phyloP scores from a whole-genome alignment of 2,329 filamentous ascomycete genomes.

The Colletotrichum brevisporum region DNA sequence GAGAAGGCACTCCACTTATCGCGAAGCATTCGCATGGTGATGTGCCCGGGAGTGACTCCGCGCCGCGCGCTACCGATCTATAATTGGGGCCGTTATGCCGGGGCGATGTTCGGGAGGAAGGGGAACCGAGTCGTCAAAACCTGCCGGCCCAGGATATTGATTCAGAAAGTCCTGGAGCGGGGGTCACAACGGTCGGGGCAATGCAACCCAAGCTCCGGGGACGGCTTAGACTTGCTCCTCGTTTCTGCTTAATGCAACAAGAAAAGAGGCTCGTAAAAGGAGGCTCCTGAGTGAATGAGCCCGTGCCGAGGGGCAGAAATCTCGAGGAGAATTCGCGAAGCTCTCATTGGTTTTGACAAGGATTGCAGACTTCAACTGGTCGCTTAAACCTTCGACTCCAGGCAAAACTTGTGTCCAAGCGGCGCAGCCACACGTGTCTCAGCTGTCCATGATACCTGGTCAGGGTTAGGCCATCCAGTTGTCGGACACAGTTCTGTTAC shows the following conservation, averaged over 20 bases:
- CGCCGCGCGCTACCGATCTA: conserved; percentile 11
- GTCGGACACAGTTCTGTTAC: conserved; percentile 6
- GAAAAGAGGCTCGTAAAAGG: conserved; percentile 5
- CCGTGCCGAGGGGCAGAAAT: neutral
- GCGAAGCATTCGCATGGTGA: conserved; percentile 3
- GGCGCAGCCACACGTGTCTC: conserved; percentile 5
- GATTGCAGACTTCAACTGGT: conserved; percentile 4
- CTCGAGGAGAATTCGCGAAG: neutral
- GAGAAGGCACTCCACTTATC: conserved; percentile 10
- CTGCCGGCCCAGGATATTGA: conserved; percentile 22
- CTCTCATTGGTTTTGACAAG: neutral
- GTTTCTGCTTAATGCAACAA: neutral
- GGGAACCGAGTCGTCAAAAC: conserved; percentile 27
- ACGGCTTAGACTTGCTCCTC: conserved; percentile 4
- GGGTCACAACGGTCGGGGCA: neutral
- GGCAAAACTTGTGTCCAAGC: conserved; percentile 6
- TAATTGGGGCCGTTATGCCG: conserved; percentile 22
- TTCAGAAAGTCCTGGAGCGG: conserved; percentile 18
- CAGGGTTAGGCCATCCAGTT: neutral
- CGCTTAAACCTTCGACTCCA: conserved; percentile 18
- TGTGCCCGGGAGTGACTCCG: conserved; percentile 10
- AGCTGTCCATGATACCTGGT: neutral
- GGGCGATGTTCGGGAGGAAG: conserved; percentile 2
- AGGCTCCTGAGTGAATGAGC: neutral
- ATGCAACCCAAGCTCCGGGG: conserved; percentile 12